phyloP scores from a whole-genome alignment of 257 asterid genomes.

The Fraxinus americana region DNA sequence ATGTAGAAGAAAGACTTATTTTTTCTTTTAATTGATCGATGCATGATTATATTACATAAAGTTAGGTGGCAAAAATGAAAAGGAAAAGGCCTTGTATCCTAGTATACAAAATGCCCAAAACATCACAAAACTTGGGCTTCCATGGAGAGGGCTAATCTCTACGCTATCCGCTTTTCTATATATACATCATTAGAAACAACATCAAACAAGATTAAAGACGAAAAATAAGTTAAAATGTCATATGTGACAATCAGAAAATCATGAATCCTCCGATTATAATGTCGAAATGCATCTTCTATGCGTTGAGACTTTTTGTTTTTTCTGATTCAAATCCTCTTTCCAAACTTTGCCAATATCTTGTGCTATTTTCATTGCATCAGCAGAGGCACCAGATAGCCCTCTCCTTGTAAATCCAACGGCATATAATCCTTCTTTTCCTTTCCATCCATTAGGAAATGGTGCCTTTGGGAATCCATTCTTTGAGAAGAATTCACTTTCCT shows the following conservation, averaged over 20 bases:
- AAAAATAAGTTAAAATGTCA: neutral
- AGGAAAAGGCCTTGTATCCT: slow-evolving; percentile 59
- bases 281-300: slow-evolving; percentile 81
- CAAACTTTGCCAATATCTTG: slow-evolving; percentile 70
- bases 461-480: slow-evolving; percentile 69
- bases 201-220: neutral
- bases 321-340: slow-evolving; percentile 71
- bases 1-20: neutral
- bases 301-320: slow-evolving; percentile 69
- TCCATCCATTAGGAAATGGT: slow-evolving; percentile 76
- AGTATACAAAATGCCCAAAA: slow-evolving; percentile 48
- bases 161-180: slow-evolving; percentile 31
- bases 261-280: slow-evolving; percentile 38
- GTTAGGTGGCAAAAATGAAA: slow-evolving; percentile 28
- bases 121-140: slow-evolving; percentile 51
- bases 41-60: slow-evolving; percentile 31
- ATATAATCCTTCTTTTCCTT: slow-evolving; percentile 75
- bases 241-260: neutral
- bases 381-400: slow-evolving; percentile 89
- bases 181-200: neutral
- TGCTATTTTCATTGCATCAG: slow-evolving; percentile 72
- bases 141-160: slow-evolving; percentile 65
- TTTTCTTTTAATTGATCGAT: slow-evolving; percentile 25
- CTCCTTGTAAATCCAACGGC: slow-evolving; percentile 89
- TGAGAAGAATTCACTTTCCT: slow-evolving; percentile 76